Base-by-base conservation (phyloP, 106 monocot genomes). In the Iris macrosiphon region DNA sequence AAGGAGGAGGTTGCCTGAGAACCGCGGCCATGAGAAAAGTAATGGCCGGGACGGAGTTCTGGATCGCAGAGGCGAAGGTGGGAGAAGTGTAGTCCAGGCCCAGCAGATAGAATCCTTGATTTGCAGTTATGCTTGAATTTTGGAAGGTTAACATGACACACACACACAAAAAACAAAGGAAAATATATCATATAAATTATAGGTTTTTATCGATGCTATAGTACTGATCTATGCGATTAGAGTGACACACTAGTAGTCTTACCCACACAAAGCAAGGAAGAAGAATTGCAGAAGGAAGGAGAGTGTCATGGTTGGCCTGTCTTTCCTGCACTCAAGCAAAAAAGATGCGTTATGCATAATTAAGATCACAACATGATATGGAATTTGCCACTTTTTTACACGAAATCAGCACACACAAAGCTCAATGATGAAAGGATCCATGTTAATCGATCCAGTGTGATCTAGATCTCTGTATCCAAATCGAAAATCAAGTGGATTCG, bases 21-120 rank as follows among this genome's bases (percentile, higher is more conserved):
- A 50, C 56, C n/a, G 65, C 80, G 21, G 89, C 89, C 89, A 89
- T 84, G 72, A 77, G 77, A 53, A 89, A 89, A 44, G 89, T 89
- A 53, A 89, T 80, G 48, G 84, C 89, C 9, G 89, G 89, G 21
- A 89, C 84, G 3, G 80, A 77, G 71, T 89, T 89, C 41, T 89
- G 89, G 17, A 89, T 84, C 14, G 84, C 89, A 4, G 89, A 89
- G 52, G 80, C 89, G 42, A 84, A 89, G 55, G 89, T 80, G 3
- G 89, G 89, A 0, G 84, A 84, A 39, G 84, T 77, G 67, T 89
- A 72, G 59, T 89, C 80, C 14, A 90, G 64, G 6, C 84, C 89
- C 34, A 90, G 65, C 0, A 90, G 68, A 52, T 90, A 90, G 63
- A 90, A 84, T 0, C 89, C 84, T 30, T 90, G 84, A 52, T 80